phyloP scores from a whole-genome alignment of 106 monocot species.

The Gastrodia elata region DNA sequence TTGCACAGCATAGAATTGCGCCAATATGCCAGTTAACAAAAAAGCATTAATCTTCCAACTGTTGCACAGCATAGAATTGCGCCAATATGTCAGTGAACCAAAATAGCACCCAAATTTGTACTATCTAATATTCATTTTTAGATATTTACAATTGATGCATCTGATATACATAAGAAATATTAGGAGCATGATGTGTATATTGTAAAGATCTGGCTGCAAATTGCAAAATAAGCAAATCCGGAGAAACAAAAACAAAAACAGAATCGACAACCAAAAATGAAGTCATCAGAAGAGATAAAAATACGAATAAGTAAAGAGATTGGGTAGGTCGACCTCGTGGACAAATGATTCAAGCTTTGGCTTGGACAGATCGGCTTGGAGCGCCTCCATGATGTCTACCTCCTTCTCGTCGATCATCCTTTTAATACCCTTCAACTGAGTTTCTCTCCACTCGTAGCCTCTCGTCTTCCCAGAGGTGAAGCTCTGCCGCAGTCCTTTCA shows the following conservation, averaged over 20 bases:
- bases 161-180: too few relatives aligned
- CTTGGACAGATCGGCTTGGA: slow-evolving; percentile 44
- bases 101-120: background rate
- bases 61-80: too few relatives aligned
- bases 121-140: too few relatives aligned
- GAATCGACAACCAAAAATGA: background rate
- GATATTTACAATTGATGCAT: too few relatives aligned
- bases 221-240: too few relatives aligned
- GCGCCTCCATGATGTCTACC: slow-evolving; percentile 38
- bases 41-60: too few relatives aligned
- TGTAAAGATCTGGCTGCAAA: too few relatives aligned
- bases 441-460: slow-evolving; percentile 45
- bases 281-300: background rate
- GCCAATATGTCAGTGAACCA: too few relatives aligned
- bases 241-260: background rate
- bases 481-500: slow-evolving; percentile 34
- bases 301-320: background rate
- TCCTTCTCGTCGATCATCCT: slow-evolving; percentile 52
- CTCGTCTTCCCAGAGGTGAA: slow-evolving; percentile 38
- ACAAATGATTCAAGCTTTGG: slow-evolving; percentile 46
- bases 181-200: too few relatives aligned
- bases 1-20: too few relatives aligned
- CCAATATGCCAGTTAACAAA: too few relatives aligned
- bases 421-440: slow-evolving; percentile 31
- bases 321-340: slow-evolving; percentile 30